Conservation (phyloP, 441 rosid genomes). For the Euphorbia neoarborescens region DNA sequence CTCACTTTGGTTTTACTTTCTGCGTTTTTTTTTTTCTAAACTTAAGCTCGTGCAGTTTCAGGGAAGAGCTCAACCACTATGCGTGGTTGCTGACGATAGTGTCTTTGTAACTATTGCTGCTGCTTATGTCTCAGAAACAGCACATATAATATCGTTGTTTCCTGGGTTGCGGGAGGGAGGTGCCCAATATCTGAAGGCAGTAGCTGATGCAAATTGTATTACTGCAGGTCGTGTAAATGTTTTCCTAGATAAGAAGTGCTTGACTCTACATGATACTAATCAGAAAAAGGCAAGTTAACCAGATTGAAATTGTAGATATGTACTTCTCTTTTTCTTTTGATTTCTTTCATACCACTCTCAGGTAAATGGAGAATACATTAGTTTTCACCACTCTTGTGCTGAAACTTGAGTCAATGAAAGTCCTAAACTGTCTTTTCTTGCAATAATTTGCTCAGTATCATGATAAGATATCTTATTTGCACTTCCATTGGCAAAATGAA, state of each 20-base stretch:
- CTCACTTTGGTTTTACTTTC: no score
- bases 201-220: conserved; percentile 60
- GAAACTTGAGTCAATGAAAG: not conserved
- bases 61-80: conserved; percentile 47
- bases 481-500: conserved; percentile 9
- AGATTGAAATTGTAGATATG: not conserved
- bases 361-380: not conserved
- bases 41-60: conserved; percentile 46
- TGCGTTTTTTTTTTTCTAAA: no score
- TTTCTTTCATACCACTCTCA: not conserved
- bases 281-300: conserved; percentile 38
- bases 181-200: conserved; percentile 50
- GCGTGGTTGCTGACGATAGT: conserved; percentile 80
- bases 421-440: not conserved
- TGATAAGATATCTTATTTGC: not conserved
- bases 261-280: conserved; percentile 42
- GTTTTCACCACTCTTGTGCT: not conserved
- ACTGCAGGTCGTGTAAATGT: conserved; percentile 48
- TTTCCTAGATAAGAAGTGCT: conserved; percentile 37
- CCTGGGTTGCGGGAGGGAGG: conserved; percentile 66
- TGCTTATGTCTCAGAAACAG: conserved; percentile 43
- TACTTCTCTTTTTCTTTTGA: not conserved
- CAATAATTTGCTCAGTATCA: not conserved
- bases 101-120: conserved; percentile 50
- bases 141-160: conserved; percentile 52